Evolutionary conservation across 1,284 basidiomycete genomes (phyloP).

Genomic region (Wolfiporia cocos): DNA sequence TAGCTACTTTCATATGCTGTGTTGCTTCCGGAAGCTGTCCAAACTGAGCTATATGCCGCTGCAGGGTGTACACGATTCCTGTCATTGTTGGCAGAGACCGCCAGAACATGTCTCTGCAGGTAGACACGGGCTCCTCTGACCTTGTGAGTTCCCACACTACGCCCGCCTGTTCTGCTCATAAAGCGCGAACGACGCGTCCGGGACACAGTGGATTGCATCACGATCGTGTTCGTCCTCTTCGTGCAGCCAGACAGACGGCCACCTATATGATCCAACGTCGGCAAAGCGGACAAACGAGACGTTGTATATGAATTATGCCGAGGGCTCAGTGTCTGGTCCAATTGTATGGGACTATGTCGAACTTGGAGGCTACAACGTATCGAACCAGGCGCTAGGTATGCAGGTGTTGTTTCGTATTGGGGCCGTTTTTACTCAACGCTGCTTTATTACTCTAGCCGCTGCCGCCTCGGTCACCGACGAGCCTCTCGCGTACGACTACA

Average conservation of each 20-base stretch:
- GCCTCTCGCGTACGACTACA: conserved; percentile 45
- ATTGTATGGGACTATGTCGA: conserved; percentile 60
- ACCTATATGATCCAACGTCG: conserved; percentile 17
- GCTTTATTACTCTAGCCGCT: conserved; percentile 36
- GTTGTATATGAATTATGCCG: conserved; percentile 37
- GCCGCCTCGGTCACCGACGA: conserved; percentile 46
- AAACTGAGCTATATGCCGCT: not conserved
- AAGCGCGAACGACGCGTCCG: no score
- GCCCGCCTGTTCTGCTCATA: no score
- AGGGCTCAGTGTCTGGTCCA: conserved; percentile 50
- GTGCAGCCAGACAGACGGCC: conserved; percentile 35
- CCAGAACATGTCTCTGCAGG: conserved; percentile 53
- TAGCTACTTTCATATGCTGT: not conserved
- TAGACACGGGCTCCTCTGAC: conserved; percentile 75
- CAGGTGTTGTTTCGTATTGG: conserved; percentile 4
- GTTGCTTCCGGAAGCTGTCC: not conserved
- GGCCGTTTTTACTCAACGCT: not conserved
- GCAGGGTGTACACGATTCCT: conserved; percentile 57
- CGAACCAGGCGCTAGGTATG: conserved; percentile 58
- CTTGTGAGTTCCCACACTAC: conserved; percentile 36
- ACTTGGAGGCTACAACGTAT: conserved; percentile 52
- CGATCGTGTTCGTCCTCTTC: conserved; percentile 40
- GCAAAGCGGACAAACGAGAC: conserved; percentile 24
- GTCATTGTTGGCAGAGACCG: conserved; percentile 40
- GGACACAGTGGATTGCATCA: conserved; percentile 56